Evolutionary conservation across 2,329 filamentous ascomycete species (phyloP), one percentile per base, ranked within the genome.

Genomic region (Plenodomus tracheiphilus): DNA sequence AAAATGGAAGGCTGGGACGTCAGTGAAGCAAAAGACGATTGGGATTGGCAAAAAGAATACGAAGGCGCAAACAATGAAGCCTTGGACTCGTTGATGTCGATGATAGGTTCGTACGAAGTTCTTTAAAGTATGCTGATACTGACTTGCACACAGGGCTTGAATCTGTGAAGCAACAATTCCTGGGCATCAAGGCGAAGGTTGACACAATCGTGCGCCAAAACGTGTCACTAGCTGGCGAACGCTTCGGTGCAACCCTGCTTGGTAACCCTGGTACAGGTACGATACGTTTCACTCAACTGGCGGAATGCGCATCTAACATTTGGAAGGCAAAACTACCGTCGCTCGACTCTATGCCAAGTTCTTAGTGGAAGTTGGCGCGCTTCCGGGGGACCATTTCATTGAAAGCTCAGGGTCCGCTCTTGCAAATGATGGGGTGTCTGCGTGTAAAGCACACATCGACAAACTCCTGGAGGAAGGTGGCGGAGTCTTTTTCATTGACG

Each of bases 231-330:
- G 74, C 70, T 1, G 70, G 74, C 0, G 85, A 90, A 51, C 75
- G 88, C 1, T 84, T 87, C 43, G 81, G 85, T 7, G 79, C 81
- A 1, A 78, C 79, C 0, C 69, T 92, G 2, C 71, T 91, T 0
- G 88, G 88, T 0, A 92, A 91, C 58, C 88, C 88, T 0, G 88
- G 89, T 3, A 91, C 88, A 47, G 87, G 86, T 81, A 70, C 65
- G 72, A 46, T 15, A 22, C 18, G 4, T 3, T 9, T 34, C 17
- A 8, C 18, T 11, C 13, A 15, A n/a, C n/a, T n/a, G n/a, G 6
- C 20, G 15, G n/a, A 28, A 34, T 17, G 36, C 21, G 22, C 34
- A 45, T 40, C 28, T 42, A 3, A 41, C 43, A 13, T 15, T 13
- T 11, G 15, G 7, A 9, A 60, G 82, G 84, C 0, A 91, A 91